A percentile compares a stretch with the other conserved stretches of the same genome.
Evolutionary conservation across 495 filamentous ascomycete species (phyloP).

Genomic region (Polyplosphaeria fusca): DNA sequence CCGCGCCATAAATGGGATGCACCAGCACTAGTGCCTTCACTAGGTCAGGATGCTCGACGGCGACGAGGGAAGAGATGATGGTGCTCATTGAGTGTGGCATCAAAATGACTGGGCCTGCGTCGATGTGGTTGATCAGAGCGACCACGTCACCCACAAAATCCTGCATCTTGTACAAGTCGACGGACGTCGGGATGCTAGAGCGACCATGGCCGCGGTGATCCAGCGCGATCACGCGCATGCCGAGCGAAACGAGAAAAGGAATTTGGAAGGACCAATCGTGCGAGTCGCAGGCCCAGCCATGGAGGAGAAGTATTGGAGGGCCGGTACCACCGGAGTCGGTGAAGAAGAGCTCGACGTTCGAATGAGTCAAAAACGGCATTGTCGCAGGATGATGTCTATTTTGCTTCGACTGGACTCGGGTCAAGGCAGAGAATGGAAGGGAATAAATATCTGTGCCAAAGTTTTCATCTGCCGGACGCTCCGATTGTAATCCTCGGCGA

Average conservation of each 20-base stretch:
- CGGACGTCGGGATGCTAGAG: slow-evolving; percentile 6
- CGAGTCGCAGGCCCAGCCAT: slow-evolving; percentile 23
- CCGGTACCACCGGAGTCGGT: not conserved
- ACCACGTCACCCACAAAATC: slow-evolving; percentile 7
- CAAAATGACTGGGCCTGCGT: slow-evolving; percentile 10
- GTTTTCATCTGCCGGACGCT: too few species aligned
- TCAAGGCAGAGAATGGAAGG: too few species aligned
- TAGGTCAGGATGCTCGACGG: slow-evolving; percentile 9
- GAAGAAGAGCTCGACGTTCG: too few species aligned
- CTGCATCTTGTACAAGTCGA: not conserved
- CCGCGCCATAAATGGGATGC: slow-evolving; percentile 21
- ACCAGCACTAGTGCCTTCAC: slow-evolving; percentile 18
- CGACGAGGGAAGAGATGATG: slow-evolving; percentile 15
- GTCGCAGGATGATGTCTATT: too few species aligned
- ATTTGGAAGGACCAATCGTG: slow-evolving; percentile 28
- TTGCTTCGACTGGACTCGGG: too few species aligned
- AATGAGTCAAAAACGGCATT: too few species aligned
- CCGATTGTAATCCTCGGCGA: too few species aligned
- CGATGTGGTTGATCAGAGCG: slow-evolving; percentile 13
- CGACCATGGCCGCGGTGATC: slow-evolving; percentile 26
- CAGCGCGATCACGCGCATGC: slow-evolving; percentile 18
- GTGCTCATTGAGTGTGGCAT: slow-evolving; percentile 25
- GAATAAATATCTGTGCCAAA: too few species aligned
- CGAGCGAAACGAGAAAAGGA: slow-evolving; percentile 4
- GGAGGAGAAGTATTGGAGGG: slow-evolving; percentile 14